Conservation (phyloP, 352 stramenopile genomes). For the Globisporangium uncinulatum region DNA sequence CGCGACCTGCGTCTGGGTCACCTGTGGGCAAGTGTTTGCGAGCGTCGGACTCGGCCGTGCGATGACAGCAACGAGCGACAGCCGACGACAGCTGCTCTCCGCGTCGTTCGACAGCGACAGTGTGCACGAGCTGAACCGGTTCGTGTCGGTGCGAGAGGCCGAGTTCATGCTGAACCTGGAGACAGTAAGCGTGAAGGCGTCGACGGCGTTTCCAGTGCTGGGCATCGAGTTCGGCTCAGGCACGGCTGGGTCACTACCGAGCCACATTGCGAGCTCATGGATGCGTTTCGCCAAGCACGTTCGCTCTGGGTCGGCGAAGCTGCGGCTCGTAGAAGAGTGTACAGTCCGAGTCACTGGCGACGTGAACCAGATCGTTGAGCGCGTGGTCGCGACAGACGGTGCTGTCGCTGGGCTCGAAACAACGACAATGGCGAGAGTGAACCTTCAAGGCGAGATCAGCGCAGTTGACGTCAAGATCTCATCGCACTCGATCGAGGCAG, state of each 20-base stretch:
- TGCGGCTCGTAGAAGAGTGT: slow-evolving; percentile 50
- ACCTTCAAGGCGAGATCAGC: slow-evolving; percentile 36
- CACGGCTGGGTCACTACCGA: slow-evolving; percentile 24
- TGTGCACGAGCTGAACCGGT: slow-evolving; percentile 42
- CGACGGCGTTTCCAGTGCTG: slow-evolving; percentile 27
- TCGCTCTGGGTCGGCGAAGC: slow-evolving; percentile 30
- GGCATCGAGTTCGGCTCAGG: slow-evolving; percentile 35
- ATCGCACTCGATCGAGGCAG: slow-evolving; percentile 29
- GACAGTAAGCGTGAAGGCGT: slow-evolving; percentile 48
- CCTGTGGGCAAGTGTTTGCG: slow-evolving; percentile 56
- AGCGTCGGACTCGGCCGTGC: slow-evolving; percentile 31
- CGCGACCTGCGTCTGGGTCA: slow-evolving; percentile 37
- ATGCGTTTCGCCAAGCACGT: slow-evolving; percentile 36
- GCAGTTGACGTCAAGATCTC: slow-evolving; percentile 42
- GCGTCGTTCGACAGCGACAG: slow-evolving; percentile 4
- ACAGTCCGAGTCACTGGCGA: slow-evolving; percentile 46
- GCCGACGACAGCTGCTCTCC: slow-evolving; percentile 12
- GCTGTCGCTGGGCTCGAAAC: slow-evolving; percentile 9
- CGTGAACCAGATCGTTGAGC: slow-evolving; percentile 34
- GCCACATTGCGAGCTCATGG: slow-evolving; percentile 48
- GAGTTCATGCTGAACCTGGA: slow-evolving; percentile 65
- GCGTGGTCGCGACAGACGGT: background rate
- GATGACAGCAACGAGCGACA: slow-evolving; percentile 13
- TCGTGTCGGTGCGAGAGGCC: slow-evolving; percentile 24
- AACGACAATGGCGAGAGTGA: slow-evolving; percentile 27